Evolutionary conservation across 2,329 filamentous ascomycete species (phyloP), one percentile per base, ranked within the genome.

Genomic region (Neopestalotiopsis clavispora): DNA sequence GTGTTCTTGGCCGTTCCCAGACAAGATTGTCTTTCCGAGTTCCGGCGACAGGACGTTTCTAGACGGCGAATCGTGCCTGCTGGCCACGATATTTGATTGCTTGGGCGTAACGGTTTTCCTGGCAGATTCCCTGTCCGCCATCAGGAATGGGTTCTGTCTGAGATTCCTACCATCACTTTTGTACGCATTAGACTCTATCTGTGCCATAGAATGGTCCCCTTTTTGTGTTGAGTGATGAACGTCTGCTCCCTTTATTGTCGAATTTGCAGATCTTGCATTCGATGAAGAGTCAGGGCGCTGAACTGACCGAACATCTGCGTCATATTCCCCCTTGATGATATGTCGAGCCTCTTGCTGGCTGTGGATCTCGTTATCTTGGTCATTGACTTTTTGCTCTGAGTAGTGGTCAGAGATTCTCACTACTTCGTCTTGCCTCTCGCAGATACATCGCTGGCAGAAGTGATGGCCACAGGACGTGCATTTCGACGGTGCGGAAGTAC

Each of bases 381-480:
- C 66, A 67, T 56, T 71, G 45, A 64, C 73, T 30, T 68, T 65
- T 63, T 71, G 72, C 59, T 74, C 70, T 6, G 74, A 72, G 65
- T 75, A 74, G 32, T 65, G 58, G 7, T 69, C 62, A 67, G 76
- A 73, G 3, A 69, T 69, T 9, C 73, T 71, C 17, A 73, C 71
- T 10, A 69, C 71, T 14, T 70, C 71, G 30, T 74, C 67, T 3
- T 76, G 73, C 10, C 80, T 68, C 65, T 84, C 79, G 58, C 78
- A 80, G 9, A 75, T 78, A 71, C 86, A 89, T 67, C 83, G 83
- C 40, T 76, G 70, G 71, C 86, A 89, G 17, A 86, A 81, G 10
- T 79, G 80, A 73, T 89, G 87, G 1, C 84, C 85, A 71, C 87
- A 89, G 57, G 80, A 80, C 38, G 78, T 74, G 71, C 86, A 89